Base-by-base conservation (phyloP, 2,329 filamentous ascomycete species). In the Talaromyces sp. region DNA sequence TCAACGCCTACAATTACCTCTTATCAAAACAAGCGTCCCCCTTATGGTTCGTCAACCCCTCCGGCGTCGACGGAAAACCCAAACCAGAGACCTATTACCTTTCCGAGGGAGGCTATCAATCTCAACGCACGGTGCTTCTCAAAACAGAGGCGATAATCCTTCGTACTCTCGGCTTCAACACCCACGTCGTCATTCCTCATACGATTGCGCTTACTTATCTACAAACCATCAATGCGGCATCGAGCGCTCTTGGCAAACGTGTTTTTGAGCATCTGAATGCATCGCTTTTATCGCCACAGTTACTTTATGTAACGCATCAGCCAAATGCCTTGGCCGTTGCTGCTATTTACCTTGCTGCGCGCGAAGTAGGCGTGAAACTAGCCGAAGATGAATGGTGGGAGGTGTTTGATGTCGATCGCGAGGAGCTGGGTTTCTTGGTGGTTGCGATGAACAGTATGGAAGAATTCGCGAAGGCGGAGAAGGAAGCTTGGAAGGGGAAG, bases 331-430 rank as follows among this genome's bases (percentile, higher is more conserved):
- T 99, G 10, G 94, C 95, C 4, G 92, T 92, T 2, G 91, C 93
- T 1, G 92, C 93, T 0, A 90, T 97, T 37, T 99, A 98, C 75
- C 86, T 92, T n/a, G 91, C 94, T 0, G 90, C 92, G 0, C 85
- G 89, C 52, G 93, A 98, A 69, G 76, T 86, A 1, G 88, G 85
- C 0, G 86, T 90, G 13, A 93, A 91, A 75, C 84, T 97, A 79
- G 92, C 94, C 0, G 90, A 90, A 68, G 87, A 86, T 57, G 89
- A 92, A 68, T 99, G 95, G 95, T 99, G 95, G 95, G 93, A 97
- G 77, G 92, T 98, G 0, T 98, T 98, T 76, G 95, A 99, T 77
- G 91, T 95, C 8, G 93, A 97, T 72, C 85, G 95, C 60, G 95
- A 99, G 81, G 93, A 97, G 75, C 83, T 99, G 41, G 95, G 95